Evolutionary conservation across 495 filamentous ascomycete genomes (phyloP), one percentile per base, ranked within the genome.

Genomic region (Lasiosphaeriaceae sp.): DNA sequence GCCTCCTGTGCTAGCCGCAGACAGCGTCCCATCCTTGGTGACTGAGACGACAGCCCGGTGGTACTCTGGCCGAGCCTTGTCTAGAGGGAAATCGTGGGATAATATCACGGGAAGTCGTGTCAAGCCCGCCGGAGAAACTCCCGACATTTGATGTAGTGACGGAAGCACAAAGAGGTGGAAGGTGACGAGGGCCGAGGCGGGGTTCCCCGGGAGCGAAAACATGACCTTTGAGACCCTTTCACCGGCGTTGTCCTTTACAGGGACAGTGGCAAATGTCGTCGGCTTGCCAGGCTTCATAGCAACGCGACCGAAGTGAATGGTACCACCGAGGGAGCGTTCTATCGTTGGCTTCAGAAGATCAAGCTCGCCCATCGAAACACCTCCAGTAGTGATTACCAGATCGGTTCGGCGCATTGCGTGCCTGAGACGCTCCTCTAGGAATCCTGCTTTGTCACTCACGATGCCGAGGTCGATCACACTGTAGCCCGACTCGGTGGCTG

Each of bases 231-330:
- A 70, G 14, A 75, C 63, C 56, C 85, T 78, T 54, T 85, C 72
- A 29, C 78, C 78, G 17, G 76, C 77, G 24, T 81, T 80, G 61
- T 82, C 71, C 65, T 87, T 85, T 11, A 77, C 74, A 11, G 89
- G 86, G 3, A 97, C 79, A 1, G 91, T 97, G 4, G 95, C 94
- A 63, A 97, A 99, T 2, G 95, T 97, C 11, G 92, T 96, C 3
- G 94, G 94, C 69, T 97, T 97, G 19, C 94, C 94, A 0, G 94
- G 94, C 74, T 97, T 97, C 94, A 99, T 97, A 24, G 86, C 82
- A 6, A 97, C 95, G 24, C 95, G 86, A 41, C 94, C 94, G 66
- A 99, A 99, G 71, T 97, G 94, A 64, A 99, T 96, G 0, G 88
- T 96, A 14, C 94, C 94, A 55, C 90, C 89, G 5, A 97, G 82